Conservation (phyloP, 2,329 filamentous ascomycete genomes). For the Colletotrichum salicis region DNA sequence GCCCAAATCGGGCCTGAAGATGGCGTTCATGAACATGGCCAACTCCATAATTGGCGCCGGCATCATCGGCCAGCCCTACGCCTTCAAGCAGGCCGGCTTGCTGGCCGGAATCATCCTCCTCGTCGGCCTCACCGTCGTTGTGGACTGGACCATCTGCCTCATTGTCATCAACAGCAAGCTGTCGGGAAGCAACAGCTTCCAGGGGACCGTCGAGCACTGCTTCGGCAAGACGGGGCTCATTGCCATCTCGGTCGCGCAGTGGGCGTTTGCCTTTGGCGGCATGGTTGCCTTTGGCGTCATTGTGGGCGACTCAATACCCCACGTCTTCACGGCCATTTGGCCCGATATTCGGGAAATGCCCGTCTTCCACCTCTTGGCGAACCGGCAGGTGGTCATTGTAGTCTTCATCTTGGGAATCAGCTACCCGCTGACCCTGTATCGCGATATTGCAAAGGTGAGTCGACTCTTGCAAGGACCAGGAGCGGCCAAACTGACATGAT, state of each 20-base stretch:
- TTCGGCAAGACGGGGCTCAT: constrained; percentile 89
- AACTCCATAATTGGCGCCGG: constrained; percentile 92
- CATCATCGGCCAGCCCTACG: constrained; percentile 90
- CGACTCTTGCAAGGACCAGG: background rate
- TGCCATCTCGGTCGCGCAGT: constrained; percentile 90
- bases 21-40: constrained; percentile 99
- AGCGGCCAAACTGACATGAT: constrained; percentile 16
- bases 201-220: constrained; percentile 94
- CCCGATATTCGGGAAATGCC: constrained; percentile 77
- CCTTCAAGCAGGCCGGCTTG: constrained; percentile 92
- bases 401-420: constrained; percentile 87
- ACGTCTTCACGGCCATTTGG: constrained; percentile 85
- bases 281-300: constrained; percentile 99
- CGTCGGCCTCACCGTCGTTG: constrained; percentile 79
- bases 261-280: constrained; percentile 97
- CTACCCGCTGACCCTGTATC: constrained; percentile 90
- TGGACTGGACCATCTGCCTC: constrained; percentile 97
- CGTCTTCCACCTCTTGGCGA: constrained; percentile 83
- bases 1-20: constrained; percentile 85
- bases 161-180: constrained; percentile 99
- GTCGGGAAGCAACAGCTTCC: constrained; percentile 92
- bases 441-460: constrained; percentile 93
- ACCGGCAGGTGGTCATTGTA: constrained; percentile 86
- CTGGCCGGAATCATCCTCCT: constrained; percentile 82
- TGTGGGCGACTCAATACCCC: constrained; percentile 94